Percentiles rank a stretch among this genome's conserved stretches.
Evolutionary conservation across 164 flowering plant species (phyloP).

Genomic region (Brasenia schreberi): DNA sequence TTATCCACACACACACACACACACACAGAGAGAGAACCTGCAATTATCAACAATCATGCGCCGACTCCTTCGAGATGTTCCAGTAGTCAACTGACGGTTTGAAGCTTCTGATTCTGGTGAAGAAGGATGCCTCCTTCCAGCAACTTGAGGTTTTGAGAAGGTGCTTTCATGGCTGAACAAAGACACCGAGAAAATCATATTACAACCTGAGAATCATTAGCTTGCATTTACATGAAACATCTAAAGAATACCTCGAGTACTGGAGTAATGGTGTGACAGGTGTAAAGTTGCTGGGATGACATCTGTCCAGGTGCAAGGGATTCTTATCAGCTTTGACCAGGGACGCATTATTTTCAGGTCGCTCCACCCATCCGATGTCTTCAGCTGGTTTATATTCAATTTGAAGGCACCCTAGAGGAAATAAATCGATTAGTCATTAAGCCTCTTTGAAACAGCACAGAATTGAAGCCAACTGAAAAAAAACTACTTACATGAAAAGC

Average conservation of each 20-base stretch:
- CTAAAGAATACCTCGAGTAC: conserved; percentile 2
- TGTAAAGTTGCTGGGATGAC: conserved; percentile 21
- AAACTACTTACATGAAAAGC: too few species aligned
- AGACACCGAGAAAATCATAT: conserved; percentile 1
- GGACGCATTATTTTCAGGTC: conserved; percentile 10
- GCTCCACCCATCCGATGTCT: conserved; percentile 12
- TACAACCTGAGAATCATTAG: neutral
- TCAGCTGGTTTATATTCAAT: conserved; percentile 12
- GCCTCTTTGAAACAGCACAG: too few species aligned
- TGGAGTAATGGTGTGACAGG: conserved; percentile 34
- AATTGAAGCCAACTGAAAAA: too few species aligned
- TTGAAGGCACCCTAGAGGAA: conserved; percentile 6
- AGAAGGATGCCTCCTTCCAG: conserved; percentile 16
- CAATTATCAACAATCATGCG: neutral
- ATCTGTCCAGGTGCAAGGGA: conserved; percentile 13
- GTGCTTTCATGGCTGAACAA: conserved; percentile 18
- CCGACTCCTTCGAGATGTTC: neutral
- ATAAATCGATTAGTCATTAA: neutral
- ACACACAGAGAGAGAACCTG: neutral
- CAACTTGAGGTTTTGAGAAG: conserved; percentile 17
- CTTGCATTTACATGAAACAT: neutral
- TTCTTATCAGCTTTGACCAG: conserved; percentile 6
- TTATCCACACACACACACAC: too few species aligned
- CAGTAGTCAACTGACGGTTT: neutral
- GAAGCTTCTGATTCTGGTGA: conserved; percentile 35